Evolutionary conservation across 306 rosid species (phyloP), one percentile per base, ranked within the genome.

Genomic region (Medicago ruthenica): DNA sequence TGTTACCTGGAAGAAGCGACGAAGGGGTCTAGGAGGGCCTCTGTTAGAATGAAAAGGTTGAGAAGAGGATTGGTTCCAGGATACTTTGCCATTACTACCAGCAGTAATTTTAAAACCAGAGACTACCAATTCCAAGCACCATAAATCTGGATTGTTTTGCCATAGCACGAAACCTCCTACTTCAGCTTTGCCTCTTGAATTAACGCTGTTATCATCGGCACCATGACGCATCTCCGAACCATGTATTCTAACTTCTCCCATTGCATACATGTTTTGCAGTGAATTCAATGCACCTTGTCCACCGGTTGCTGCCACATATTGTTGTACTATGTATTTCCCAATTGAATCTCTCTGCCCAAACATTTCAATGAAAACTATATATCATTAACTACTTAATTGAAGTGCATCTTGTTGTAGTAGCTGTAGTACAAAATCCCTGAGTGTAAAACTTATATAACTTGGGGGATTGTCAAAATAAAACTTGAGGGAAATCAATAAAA

Each of bases 11-110:
- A 95, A 90, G 83, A 90, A 84, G 71, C 97, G 91, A 14, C 97
- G 97, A 50, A 95, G 97, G 64, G 97, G 98, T 82, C 97, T 86
- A 13, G 98, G 89, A 69, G 97, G 91, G 44, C 96, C 97, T 89
- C 79, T 90, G 41, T 85, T 90, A 1, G 97, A 89, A n/a, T 86
- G 88, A 75, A 81, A 84, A 45, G 96, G 93, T 70, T 89, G 97
- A 73, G 92, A 86, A 62, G 96, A 88, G 2, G 91, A 87, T n/a
- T 92, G 96, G 34, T 81, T 95, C 98, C 97, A 95, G 0, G 91
- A 90, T 2, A 90, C 18, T 41, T 89, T 86, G 42, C 97, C 97
- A 14, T 95, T 86, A 21, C 93, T 87, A 2, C 98, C 98, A 0
- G 98, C 97, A 59, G 89, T 80, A 12, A 95, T 86, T 82, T 92